Conservation (phyloP, 495 filamentous ascomycete species). For the Aspergillus bertholletiae region DNA sequence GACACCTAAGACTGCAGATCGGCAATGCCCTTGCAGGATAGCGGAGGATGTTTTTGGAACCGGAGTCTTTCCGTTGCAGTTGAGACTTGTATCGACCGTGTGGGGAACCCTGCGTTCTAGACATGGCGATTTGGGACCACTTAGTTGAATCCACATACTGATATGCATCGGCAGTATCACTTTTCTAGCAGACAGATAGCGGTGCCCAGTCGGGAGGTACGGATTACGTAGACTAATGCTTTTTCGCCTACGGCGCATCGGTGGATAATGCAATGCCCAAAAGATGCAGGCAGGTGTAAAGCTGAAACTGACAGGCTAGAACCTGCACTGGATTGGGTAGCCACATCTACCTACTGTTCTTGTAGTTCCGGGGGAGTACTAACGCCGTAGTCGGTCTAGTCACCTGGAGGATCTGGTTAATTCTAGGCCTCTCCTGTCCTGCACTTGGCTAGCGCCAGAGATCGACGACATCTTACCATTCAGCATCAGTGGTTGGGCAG, state of each 20-base stretch:
- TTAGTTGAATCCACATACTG: constrained; percentile 2
- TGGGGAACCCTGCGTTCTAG: background rate
- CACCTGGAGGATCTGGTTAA: background rate
- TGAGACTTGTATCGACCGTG: background rate
- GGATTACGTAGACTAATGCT: background rate
- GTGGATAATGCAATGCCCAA: constrained; percentile 1
- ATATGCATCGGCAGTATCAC: background rate
- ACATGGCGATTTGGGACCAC: constrained; percentile 3
- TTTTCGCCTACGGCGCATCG: constrained; percentile 2
- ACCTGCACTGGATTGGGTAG: constrained; percentile 3
- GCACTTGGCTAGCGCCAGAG: background rate
- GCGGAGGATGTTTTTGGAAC: background rate
- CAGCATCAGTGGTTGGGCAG: background rate
- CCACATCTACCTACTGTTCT: background rate
- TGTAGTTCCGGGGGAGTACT: background rate
- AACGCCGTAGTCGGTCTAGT: background rate
- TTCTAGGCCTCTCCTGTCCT: background rate
- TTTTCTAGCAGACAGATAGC: background rate
- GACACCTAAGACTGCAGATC: constrained; percentile 7
- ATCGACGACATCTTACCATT: background rate
- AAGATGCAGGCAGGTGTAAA: background rate
- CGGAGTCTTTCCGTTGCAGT: background rate
- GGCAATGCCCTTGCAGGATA: constrained; percentile 5
- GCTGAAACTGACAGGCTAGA: background rate
- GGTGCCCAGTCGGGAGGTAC: constrained; percentile 1